These are phyloP conservation scores for Candida silvicultrix DNA, from an alignment of 805 yeast genomes.

Conservation along the genomic window DNA sequence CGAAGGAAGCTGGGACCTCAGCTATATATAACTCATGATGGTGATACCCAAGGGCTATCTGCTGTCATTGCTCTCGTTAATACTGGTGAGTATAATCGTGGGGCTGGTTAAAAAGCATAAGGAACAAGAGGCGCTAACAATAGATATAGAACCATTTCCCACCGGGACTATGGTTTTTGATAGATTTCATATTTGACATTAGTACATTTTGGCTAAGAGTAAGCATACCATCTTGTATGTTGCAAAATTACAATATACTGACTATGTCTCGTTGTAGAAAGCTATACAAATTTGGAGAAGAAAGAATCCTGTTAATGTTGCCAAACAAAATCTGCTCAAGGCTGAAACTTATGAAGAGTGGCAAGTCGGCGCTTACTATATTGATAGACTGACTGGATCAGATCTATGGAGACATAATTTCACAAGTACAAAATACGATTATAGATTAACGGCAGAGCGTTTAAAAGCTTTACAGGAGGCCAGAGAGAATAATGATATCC, in stretches of 20 bases:
- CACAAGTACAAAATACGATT: slow-evolving; percentile 76
- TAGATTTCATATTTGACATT: slow-evolving; percentile 36
- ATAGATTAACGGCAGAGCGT: slow-evolving; percentile 71
- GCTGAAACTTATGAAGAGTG: slow-evolving; percentile 66
- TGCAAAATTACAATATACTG: slow-evolving; percentile 14
- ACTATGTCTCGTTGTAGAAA: slow-evolving; percentile 5
- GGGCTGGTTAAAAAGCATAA: background rate
- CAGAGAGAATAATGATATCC: slow-evolving; percentile 46
- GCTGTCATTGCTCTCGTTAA: slow-evolving; percentile 10
- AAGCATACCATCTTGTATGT: background rate
- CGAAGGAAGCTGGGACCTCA: no score
- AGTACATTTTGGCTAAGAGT: slow-evolving; percentile 32
- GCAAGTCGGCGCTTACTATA: slow-evolving; percentile 44
- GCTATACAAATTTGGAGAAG: slow-evolving; percentile 18
- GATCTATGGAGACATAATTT: slow-evolving; percentile 79
- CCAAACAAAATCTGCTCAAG: slow-evolving; percentile 39
- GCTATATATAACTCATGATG: no score
- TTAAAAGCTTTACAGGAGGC: slow-evolving; percentile 57
- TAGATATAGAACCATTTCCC: slow-evolving; percentile 30
- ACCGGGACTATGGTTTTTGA: slow-evolving; percentile 32
- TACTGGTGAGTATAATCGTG: slow-evolving; percentile 10
- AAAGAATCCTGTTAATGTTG: slow-evolving; percentile 40
- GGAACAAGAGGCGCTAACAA: background rate
- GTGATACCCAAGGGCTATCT: slow-evolving; percentile 7
- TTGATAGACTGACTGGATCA: slow-evolving; percentile 47